Percentiles rank a stretch among this genome's conserved stretches.
Evolutionary conservation across 345 rosid genomes (phyloP).

Genomic region (Cardamine chenopodiifolia): DNA sequence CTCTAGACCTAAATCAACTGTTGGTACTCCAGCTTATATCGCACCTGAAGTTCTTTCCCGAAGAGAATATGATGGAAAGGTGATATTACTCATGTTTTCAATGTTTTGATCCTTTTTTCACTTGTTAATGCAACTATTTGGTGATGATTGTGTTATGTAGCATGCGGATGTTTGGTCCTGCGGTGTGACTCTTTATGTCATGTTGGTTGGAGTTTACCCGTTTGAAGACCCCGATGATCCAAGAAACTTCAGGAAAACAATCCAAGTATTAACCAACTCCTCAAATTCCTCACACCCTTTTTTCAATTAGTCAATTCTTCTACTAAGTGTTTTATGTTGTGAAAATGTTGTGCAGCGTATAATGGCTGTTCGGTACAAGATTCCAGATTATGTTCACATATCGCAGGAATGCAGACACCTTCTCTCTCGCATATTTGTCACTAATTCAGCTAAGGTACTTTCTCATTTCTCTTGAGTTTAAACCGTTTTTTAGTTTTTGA

Average conservation of each 20-base stretch:
- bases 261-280: conserved; percentile 56
- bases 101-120: conserved; percentile 5
- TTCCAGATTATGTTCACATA: conserved; percentile 83
- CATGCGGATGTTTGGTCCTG: conserved; percentile 98
- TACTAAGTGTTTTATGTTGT: neutral
- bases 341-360: conserved; percentile 56
- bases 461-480: conserved; percentile 9
- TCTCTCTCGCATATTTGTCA: conserved; percentile 80
- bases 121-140: conserved; percentile 18
- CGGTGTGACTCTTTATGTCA: conserved; percentile 92
- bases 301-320: neutral
- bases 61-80: conserved; percentile 87
- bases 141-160: conserved; percentile 44
- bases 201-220: conserved; percentile 94
- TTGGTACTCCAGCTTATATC: conserved; percentile 92
- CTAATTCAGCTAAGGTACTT: conserved; percentile 67
- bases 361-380: conserved; percentile 89
- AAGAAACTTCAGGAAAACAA: conserved; percentile 84
- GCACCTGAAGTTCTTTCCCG: conserved; percentile 93
- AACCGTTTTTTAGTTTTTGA: neutral
- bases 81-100: conserved; percentile 32
- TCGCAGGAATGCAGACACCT: conserved; percentile 81
- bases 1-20: conserved; percentile 92
- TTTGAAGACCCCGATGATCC: conserved; percentile 93
- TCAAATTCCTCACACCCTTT: neutral